Conservation (phyloP, 2,329 filamentous ascomycete genomes). For the Blastomyces silverae region DNA sequence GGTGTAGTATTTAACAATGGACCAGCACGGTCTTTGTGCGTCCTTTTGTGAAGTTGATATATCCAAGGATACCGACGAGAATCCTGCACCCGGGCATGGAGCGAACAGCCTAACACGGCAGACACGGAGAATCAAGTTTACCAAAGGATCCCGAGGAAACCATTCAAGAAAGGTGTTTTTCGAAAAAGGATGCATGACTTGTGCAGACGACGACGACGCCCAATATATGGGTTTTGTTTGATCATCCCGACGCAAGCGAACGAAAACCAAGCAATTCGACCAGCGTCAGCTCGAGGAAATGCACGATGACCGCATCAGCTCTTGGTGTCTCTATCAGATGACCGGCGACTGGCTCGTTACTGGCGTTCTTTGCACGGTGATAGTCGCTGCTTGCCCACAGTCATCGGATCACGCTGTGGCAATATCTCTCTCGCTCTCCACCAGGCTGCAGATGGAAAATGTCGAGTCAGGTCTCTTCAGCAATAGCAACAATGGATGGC, state of each 20-base stretch:
- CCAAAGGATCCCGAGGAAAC: not conserved
- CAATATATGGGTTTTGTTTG: not conserved
- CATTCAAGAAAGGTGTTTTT: not conserved
- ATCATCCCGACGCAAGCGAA: slow-evolving; percentile 2
- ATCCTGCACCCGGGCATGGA: not conserved
- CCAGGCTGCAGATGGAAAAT: not conserved
- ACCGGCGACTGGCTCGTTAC: not conserved
- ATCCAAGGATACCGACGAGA: not conserved
- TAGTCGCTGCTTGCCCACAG: not conserved
- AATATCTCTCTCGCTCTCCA: not conserved
- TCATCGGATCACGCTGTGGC: slow-evolving; percentile 9
- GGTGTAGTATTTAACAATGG: not conserved
- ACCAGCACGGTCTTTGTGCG: not conserved
- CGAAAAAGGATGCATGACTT: not conserved
- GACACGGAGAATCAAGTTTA: not conserved
- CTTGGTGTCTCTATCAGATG: slow-evolving; percentile 5
- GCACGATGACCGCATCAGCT: slow-evolving; percentile 10
- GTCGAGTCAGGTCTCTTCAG: not conserved
- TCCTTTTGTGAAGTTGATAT: not conserved
- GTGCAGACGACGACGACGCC: slow-evolving; percentile 2
- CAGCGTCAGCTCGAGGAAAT: not conserved
- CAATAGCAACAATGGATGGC: not conserved
- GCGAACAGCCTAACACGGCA: not conserved
- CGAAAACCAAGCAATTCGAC: not conserved
- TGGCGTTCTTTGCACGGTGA: not conserved